Evolutionary conservation across 306 rosid species (phyloP).

Genomic region (Prunus padus): DNA sequence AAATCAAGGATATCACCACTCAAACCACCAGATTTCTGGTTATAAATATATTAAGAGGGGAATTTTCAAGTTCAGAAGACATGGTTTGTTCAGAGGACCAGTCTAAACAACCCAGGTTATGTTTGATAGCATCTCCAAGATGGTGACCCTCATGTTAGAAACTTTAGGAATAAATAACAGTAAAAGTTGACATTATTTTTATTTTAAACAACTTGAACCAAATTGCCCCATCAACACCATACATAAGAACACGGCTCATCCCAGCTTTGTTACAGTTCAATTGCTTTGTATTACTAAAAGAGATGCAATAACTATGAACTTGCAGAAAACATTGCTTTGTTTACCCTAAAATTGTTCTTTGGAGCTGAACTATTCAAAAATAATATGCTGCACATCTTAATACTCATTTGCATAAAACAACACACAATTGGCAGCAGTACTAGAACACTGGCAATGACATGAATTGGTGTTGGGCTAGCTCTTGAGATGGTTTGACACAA

Average conservation of each 20-base stretch:
- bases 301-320: background rate
- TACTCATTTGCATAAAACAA: background rate
- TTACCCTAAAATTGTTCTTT: background rate
- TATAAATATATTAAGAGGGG: background rate
- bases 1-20: background rate
- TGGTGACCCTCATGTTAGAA: too few species aligned
- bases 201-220: background rate
- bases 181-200: too few species aligned
- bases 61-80: background rate
- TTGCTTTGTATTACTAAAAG: background rate
- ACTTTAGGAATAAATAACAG: too few species aligned
- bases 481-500: too few species aligned
- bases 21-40: background rate
- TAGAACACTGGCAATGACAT: background rate
- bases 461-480: background rate
- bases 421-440: background rate
- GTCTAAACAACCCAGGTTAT: too few species aligned
- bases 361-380: background rate
- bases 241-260: background rate
- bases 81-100: too few species aligned
- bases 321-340: background rate
- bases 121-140: too few species aligned
- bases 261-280: background rate
- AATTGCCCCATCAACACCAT: background rate
- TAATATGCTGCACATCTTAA: background rate